Conservation (phyloP, 148 eudicot species). For the Amaranthus cruentus region DNA sequence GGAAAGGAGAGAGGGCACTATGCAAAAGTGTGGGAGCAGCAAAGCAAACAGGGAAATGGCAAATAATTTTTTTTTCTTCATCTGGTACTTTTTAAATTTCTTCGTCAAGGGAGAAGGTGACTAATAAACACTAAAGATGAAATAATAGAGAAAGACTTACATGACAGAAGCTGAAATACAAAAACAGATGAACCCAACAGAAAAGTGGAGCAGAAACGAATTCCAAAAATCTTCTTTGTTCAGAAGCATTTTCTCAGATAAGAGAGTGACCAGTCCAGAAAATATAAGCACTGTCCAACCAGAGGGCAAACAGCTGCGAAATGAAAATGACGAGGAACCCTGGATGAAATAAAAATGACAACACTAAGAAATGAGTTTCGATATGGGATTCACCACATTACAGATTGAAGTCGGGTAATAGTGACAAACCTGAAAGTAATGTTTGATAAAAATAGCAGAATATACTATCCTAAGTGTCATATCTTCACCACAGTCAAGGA, state of each 20-base stretch:
- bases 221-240: constrained; percentile 66
- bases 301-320: constrained; percentile 72
- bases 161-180: constrained; percentile 57
- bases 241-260: constrained; percentile 71
- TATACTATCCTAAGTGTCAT: constrained; percentile 79
- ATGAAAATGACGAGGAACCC: constrained; percentile 80
- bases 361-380: no score
- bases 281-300: constrained; percentile 67
- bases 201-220: constrained; percentile 63
- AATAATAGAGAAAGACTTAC: constrained; percentile 37
- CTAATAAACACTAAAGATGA: neutral
- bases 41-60: neutral
- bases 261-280: constrained; percentile 50
- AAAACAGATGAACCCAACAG: constrained; percentile 70
- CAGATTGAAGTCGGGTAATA: constrained; percentile 3
- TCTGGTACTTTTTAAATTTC: no score
- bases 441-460: constrained; percentile 75
- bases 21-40: neutral
- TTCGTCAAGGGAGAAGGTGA: no score
- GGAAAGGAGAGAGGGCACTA: neutral
- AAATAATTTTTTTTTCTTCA: neutral
- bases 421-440: constrained; percentile 70
- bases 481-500: constrained; percentile 63
- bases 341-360: constrained; percentile 20
- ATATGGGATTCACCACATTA: neutral